Evolutionary conservation across 192 early-diverging fungal species (phyloP), one percentile per base, ranked within the genome.

Genomic region (Coemansia reversa): DNA sequence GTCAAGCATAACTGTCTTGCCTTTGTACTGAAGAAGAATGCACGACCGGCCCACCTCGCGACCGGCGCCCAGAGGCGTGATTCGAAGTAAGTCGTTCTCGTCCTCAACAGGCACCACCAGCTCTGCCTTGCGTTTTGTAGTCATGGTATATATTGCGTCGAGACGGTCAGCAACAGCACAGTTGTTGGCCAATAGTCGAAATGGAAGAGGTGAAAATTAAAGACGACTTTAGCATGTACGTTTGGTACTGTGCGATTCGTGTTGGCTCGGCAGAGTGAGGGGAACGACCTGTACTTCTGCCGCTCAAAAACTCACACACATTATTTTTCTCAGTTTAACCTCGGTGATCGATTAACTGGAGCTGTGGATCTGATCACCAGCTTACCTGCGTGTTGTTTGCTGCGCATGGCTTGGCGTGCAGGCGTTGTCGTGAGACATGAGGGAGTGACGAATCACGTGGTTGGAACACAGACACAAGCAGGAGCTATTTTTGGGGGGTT

Each of bases 21-120:
- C 89, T 83, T 98, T 97, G 86, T 92, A 98, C 72, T 95, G 88
- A 51, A 99, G 67, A 56, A 98, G 74, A 29, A 97, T 80, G 61
- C 94, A 99, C 28, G 92, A 94, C 60, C 97, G 84, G 22, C 97
- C 97, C 25, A 98, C 97, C 75, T 99, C 96, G 68, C 94, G 91
- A 19, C 97, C 97, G n/a, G 93, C 97, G 25, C 97, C 97, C 18
- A 99, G 84, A 16, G 94, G 94, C 5, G 92, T 96, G 30, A 99
- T 89, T 60, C 88, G 85, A 60, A 99, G 82, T 23, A 94, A 76
- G 75, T 97, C 95, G 69, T 84, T 86, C 55, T 90, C 88, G 67
- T 88, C 86, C 12, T 83, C 86, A 47, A 89, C 80, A 1, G 88
- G 65, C 47, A 82, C 67, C 11, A 54, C 52, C 48, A 76, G 52